phyloP scores from a whole-genome alignment of 345 rosid genomes.

The Rhodomyrtus tomentosa region DNA sequence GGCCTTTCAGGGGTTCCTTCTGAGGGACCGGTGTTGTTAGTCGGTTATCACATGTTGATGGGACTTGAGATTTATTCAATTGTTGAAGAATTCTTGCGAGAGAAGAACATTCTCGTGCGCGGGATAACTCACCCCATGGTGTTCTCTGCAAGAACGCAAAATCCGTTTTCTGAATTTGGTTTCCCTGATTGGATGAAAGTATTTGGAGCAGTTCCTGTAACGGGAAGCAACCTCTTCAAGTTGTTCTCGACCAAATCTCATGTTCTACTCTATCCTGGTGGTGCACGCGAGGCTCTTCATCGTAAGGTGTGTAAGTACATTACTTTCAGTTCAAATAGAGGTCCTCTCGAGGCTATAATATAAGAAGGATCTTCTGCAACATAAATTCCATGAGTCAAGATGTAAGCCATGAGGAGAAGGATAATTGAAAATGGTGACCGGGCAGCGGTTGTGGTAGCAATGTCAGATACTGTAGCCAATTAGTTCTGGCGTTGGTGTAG shows the following conservation, averaged over 20 bases:
- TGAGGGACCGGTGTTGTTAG: conserved; percentile 43
- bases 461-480: neutral
- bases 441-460: neutral
- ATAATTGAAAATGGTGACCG: neutral
- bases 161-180: conserved; percentile 8
- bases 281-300: conserved; percentile 70
- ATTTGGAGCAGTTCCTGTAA: conserved; percentile 72
- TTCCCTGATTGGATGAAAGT: conserved; percentile 23
- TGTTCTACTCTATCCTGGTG: conserved; percentile 68
- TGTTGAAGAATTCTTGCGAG: conserved; percentile 12
- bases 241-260: conserved; percentile 58
- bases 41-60: conserved; percentile 49
- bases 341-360: neutral
- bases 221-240: conserved; percentile 45
- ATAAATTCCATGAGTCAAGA: neutral
- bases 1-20: conserved; percentile 47
- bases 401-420: neutral
- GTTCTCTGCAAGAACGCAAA: conserved; percentile 12
- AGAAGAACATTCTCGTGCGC: conserved; percentile 34
- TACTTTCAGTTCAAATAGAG: neutral
- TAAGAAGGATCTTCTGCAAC: neutral
- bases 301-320: neutral
- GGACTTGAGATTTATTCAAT: conserved; percentile 33
- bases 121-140: conserved; percentile 40
- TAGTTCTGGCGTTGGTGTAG: neutral